phyloP scores from a whole-genome alignment of 2,329 filamentous ascomycete genomes.

The Byssochlamys sp. region DNA sequence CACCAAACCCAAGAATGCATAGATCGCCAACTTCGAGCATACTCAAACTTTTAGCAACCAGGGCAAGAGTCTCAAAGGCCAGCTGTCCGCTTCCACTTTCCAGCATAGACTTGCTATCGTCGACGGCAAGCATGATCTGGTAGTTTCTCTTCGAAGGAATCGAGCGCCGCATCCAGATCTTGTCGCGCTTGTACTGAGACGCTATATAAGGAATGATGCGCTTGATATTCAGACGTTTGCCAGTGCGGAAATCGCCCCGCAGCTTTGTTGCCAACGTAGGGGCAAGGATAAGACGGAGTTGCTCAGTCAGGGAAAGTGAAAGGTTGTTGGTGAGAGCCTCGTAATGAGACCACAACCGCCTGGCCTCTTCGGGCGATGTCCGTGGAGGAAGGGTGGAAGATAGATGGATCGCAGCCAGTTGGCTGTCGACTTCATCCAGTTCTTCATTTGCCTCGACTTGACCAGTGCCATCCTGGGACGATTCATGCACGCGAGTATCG shows the following conservation, averaged over 20 bases:
- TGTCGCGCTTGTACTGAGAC: constrained; percentile 95
- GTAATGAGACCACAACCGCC: constrained; percentile 73
- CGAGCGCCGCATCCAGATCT: constrained; percentile 96
- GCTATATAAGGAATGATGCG: constrained; percentile 99
- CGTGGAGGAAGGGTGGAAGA: constrained; percentile 39
- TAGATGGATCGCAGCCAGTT: constrained; percentile 65
- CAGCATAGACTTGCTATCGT: constrained; percentile 90
- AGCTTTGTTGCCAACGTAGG: constrained; percentile 93
- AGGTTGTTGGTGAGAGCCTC: constrained; percentile 76
- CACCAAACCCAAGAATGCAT: constrained; percentile 82
- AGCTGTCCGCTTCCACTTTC: constrained; percentile 67
- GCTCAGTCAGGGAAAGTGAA: constrained; percentile 81
- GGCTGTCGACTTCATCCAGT: constrained; percentile 41
- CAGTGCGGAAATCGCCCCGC: constrained; percentile 89
- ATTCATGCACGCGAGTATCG: constrained; percentile 26
- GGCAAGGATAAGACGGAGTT: constrained; percentile 86
- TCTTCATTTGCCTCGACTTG: constrained; percentile 37
- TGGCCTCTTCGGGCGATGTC: constrained; percentile 48
- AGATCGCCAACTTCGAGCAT: constrained; percentile 94
- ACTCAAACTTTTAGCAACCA: constrained; percentile 74
- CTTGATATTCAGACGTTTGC: constrained; percentile 97
- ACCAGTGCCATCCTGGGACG: constrained; percentile 19
- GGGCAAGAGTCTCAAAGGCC: constrained; percentile 86
- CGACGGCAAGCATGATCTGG: constrained; percentile 93
- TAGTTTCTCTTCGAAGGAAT: constrained; percentile 89